Evolutionary conservation across 768 basidiomycete genomes (phyloP).

Genomic region (Phanerochaete sordida): DNA sequence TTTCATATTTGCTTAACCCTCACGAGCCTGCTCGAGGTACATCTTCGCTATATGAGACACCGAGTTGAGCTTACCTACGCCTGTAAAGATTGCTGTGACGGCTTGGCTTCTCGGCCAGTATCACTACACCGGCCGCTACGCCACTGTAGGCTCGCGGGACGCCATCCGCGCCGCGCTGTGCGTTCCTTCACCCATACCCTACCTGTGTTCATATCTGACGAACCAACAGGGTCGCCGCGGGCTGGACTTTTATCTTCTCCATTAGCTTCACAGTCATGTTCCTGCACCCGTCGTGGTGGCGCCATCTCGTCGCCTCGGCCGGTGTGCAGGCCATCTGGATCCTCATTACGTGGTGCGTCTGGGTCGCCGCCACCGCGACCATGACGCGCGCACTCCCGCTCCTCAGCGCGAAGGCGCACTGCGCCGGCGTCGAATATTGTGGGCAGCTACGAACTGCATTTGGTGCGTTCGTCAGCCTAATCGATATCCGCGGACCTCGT

Average conservation of each 20-base stretch:
- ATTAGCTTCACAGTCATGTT: slow-evolving; percentile 54
- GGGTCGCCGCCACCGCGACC: slow-evolving; percentile 53
- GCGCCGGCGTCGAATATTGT: slow-evolving; percentile 48
- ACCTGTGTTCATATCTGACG: neutral
- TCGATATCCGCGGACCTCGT: neutral
- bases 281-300: slow-evolving; percentile 56
- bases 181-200: slow-evolving; percentile 13
- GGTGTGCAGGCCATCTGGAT: slow-evolving; percentile 61
- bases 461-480: slow-evolving; percentile 33
- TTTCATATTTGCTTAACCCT: slow-evolving; percentile 16
- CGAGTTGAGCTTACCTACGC: neutral
- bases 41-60: slow-evolving; percentile 13
- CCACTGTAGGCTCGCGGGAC: slow-evolving; percentile 39
- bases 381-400: slow-evolving; percentile 47
- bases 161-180: slow-evolving; percentile 50
- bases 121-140: slow-evolving; percentile 47
- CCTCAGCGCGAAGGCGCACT: slow-evolving; percentile 38
- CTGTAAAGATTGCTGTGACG: slow-evolving; percentile 44
- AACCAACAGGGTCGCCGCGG: slow-evolving; percentile 46
- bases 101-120: slow-evolving; percentile 62
- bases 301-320: slow-evolving; percentile 49
- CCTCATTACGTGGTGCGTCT: slow-evolving; percentile 54
- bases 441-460: slow-evolving; percentile 52
- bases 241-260: slow-evolving; percentile 57
- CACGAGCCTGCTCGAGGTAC: slow-evolving; percentile 53